Evolutionary conservation across 176 grass and related monocot species (phyloP), one percentile per base, ranked within the genome.

Genomic region (Aegilops speltoides): DNA sequence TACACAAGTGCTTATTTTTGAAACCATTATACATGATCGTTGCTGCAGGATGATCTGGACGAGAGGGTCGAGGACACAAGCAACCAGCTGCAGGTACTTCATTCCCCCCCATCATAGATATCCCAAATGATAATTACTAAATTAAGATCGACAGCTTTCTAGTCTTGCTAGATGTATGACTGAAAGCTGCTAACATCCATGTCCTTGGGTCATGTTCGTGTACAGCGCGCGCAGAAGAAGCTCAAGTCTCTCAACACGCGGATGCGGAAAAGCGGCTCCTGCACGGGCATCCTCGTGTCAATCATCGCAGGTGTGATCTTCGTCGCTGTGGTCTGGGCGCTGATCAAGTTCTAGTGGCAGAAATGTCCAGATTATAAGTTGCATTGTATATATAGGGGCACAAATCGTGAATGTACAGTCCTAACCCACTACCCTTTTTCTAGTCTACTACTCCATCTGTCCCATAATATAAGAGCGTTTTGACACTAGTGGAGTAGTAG

Each of bases 31-130:
- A 12, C 41, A 10, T 73, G 54, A 82, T 72, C 8, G 3, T 59
- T 89, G 80, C 85, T 89, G 80, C 91, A 95, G 93, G 93, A 93
- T n/a, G 76, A 93, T 46, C 73, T 98, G 40, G 89, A 93, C 50
- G 74, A 93, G 34, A 57, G 56, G 31, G 87, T 91, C 14, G 93
- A 95, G 73, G 73, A 87, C 8, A 91, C 87, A 54, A 91, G 16
- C 66, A 93, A 68, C 41, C 41, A 70, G 76, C 82, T 98, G 59
- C 71, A 95, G 85, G 93, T 98, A 79, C 17, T 32, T 33, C 68
- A 81, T n/a, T 13, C 61, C 15, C 33, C 3, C 52, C 3, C 15
- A 10, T 25, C 54, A 22, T 41, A 33, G 17, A n/a, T 75, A 40
- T 20, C 54, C 54, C 54, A 67, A 19, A 15, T 31, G 60, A 40